Evolutionary conservation across 441 rosid species (phyloP), one percentile per base, ranked within the genome.

Genomic region (Brassica balearica): DNA sequence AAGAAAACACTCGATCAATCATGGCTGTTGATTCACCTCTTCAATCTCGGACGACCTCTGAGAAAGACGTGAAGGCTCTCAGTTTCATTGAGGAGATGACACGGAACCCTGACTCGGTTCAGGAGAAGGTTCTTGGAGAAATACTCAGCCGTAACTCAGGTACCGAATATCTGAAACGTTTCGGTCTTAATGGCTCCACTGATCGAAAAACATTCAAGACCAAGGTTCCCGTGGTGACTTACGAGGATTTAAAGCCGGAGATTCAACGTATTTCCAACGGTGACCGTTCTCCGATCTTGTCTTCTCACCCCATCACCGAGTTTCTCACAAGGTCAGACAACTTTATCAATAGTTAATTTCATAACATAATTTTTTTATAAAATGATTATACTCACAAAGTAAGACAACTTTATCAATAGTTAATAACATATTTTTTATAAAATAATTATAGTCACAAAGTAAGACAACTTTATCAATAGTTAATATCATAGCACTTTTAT

Each of bases 231-330:
- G 80, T 87, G 22, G 90, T 90, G 14, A 84, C 90, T 4, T 90
- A 90, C 23, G 92, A 90, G 73, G 90, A 90, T 78, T 82, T 90
- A 17, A 88, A 84, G 68, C 82, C 86, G 3, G 87, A 87, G 14
- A 90, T 90, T 82, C 89, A 84, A 67, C 90, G 92, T 63, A 87
- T 90, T n/a, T 88, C 91, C 2, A 85, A 87, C 10, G 95, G 95
- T 2, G 95, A 90, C 78, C 84, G 84, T 51, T 88, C 95, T 59
- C 81, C 89, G 8, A 90, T 90, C 80, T 65, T 90, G 67, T 90
- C 87, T 64, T 65, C 95, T 46, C 84, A 83, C 23, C 95, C 95
- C 22, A 81, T 90, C 65, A 84, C 91, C 0, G 94, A 90, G 84
- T 88, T 90, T 78, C 91, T 90, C 77, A 90, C 94, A 29, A 90